A percentile compares a stretch with the other conserved stretches of the same genome.
These are phyloP conservation scores for Cordia subcordata DNA, from an alignment of 257 asterid genomes.

Conservation along the genomic window DNA sequence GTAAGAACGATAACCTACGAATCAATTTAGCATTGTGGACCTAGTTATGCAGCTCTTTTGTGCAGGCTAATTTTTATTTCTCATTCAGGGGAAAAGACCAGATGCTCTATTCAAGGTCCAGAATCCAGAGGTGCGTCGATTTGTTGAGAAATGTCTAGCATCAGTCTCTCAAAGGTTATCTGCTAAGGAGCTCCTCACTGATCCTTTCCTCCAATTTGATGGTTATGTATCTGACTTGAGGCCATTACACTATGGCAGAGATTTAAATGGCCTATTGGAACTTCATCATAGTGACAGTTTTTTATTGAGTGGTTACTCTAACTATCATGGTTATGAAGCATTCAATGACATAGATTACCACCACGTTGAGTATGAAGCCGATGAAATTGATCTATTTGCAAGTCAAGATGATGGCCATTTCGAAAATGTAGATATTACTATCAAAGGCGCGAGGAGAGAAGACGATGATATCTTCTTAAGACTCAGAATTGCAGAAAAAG, in stretches of 20 bases:
- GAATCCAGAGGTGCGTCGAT: slow-evolving; percentile 73
- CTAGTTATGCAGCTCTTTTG: background rate
- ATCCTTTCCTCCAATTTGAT: slow-evolving; percentile 69
- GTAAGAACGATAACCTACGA: slow-evolving; percentile 38
- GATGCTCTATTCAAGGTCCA: slow-evolving; percentile 70
- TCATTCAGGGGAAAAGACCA: slow-evolving; percentile 71
- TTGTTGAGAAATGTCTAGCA: slow-evolving; percentile 87
- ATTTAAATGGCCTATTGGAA: slow-evolving; percentile 41
- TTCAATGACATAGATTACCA: slow-evolving; percentile 41
- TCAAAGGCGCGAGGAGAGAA: slow-evolving; percentile 61
- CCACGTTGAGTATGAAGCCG: slow-evolving; percentile 36
- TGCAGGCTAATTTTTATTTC: slow-evolving; percentile 6
- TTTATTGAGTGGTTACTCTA: slow-evolving; percentile 45
- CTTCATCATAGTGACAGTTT: slow-evolving; percentile 40
- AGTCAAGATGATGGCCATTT: slow-evolving; percentile 45
- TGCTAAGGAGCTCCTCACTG: slow-evolving; percentile 84
- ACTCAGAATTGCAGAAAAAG: slow-evolving; percentile 80
- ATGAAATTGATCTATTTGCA: slow-evolving; percentile 50
- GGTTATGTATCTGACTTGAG: slow-evolving; percentile 44
- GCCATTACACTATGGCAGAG: slow-evolving; percentile 34
- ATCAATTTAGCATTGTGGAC: slow-evolving; percentile 3
- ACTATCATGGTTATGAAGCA: slow-evolving; percentile 43
- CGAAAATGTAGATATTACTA: slow-evolving; percentile 52
- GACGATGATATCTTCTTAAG: slow-evolving; percentile 64
- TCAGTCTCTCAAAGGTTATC: slow-evolving; percentile 65